These are phyloP conservation scores for Apocynum venetum DNA, from an alignment of 257 asterid genomes.

Conservation along the genomic window DNA sequence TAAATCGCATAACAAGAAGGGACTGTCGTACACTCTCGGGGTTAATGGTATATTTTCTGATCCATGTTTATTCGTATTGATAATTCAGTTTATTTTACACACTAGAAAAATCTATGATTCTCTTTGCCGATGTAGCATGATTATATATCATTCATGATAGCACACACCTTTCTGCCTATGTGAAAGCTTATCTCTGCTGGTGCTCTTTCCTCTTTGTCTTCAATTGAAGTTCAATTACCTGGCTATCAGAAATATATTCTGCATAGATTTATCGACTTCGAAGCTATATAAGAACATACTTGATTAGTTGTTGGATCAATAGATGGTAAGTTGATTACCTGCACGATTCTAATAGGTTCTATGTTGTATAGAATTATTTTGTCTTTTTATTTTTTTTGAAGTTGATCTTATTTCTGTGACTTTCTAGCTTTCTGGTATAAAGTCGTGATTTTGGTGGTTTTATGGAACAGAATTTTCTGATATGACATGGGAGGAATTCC, in stretches of 20 bases:
- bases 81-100: neutral
- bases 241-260: neutral
- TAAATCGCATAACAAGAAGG: conserved; percentile 80
- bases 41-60: conserved; percentile 47
- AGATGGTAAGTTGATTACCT: neutral
- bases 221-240: neutral
- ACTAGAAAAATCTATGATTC: neutral
- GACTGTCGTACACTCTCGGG: conserved; percentile 72
- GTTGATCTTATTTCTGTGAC: neutral
- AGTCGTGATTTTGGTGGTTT: neutral
- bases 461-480: conserved; percentile 67
- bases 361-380: neutral
- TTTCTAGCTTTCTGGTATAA: neutral
- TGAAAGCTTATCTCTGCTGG: neutral
- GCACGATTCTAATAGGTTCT: neutral
- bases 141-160: neutral
- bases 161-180: neutral
- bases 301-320: neutral
- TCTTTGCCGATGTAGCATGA: neutral
- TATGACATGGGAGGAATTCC: conserved; percentile 96
- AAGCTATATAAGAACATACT: neutral
- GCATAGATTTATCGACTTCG: neutral
- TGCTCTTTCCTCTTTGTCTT: neutral
- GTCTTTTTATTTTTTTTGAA: neutral
- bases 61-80: neutral